A percentile compares a stretch with the other conserved stretches of the same genome.
Conservation (phyloP, 768 basidiomycete species). For the Leucosporidium scottii region DNA sequence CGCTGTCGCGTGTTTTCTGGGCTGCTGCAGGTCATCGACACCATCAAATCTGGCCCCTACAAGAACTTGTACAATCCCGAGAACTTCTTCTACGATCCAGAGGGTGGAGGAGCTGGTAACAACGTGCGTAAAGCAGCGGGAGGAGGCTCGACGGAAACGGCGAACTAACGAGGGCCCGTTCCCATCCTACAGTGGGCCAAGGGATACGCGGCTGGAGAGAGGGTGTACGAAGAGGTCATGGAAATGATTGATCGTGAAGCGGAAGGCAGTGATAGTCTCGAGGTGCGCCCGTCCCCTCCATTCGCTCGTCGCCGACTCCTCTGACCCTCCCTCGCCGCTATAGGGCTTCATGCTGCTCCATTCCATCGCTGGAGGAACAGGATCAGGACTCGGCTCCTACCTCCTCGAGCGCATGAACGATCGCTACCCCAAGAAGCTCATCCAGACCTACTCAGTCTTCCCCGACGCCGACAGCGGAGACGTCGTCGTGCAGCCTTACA, state of each 20-base stretch:
- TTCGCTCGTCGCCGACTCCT: not conserved
- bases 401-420: constrained; percentile 92
- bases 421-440: constrained; percentile 96
- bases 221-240: constrained; percentile 90
- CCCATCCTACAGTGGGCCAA: constrained; percentile 58
- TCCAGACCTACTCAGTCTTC: constrained; percentile 98
- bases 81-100: constrained; percentile 91
- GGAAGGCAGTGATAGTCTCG: constrained; percentile 91
- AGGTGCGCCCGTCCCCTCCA: constrained; percentile 51
- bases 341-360: constrained; percentile 99
- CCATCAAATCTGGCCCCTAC: constrained; percentile 80
- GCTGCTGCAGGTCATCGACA: constrained; percentile 76
- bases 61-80: constrained; percentile 91
- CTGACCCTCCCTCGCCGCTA: not conserved
- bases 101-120: constrained; percentile 98
- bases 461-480: constrained; percentile 67
- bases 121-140: constrained; percentile 50
- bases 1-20: not conserved
- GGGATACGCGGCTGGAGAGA: constrained; percentile 82
- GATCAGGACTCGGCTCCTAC: constrained; percentile 97
- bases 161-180: not conserved
- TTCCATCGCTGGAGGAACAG: constrained; percentile 97
- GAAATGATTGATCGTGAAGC: constrained; percentile 99
- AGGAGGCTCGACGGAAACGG: constrained; percentile 14
- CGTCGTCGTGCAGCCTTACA: constrained; percentile 98